Conservation (phyloP, 2,329 filamentous ascomycete species). For the Diplodia scrobiculata region DNA sequence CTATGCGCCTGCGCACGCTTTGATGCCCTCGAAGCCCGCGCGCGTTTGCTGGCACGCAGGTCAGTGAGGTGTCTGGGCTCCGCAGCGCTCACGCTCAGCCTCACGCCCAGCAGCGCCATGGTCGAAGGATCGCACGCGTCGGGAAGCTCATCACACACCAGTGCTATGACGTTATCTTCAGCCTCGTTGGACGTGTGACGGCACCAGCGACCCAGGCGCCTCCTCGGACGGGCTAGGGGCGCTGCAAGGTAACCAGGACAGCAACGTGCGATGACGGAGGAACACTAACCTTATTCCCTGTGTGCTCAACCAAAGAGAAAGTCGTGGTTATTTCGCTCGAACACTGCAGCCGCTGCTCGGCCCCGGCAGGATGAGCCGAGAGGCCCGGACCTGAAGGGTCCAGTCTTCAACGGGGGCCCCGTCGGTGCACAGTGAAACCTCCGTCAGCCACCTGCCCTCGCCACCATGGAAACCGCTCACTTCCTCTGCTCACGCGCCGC, state of each 20-base stretch:
- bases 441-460: not conserved
- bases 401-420: not conserved
- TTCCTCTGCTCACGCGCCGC: not conserved
- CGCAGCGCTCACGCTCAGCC: not conserved
- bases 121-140: not conserved
- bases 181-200: slow-evolving; percentile 13
- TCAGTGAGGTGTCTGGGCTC: not conserved
- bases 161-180: slow-evolving; percentile 23
- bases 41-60: not conserved
- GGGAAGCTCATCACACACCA: slow-evolving; percentile 3
- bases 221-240: slow-evolving; percentile 9
- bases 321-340: not conserved
- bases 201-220: slow-evolving; percentile 5
- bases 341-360: not conserved
- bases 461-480: not conserved
- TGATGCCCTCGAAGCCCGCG: not conserved
- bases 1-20: not conserved
- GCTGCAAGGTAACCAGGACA: not conserved
- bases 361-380: slow-evolving; percentile 8
- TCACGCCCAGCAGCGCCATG: too few relatives aligned
- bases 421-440: slow-evolving; percentile 4
- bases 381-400: not conserved
- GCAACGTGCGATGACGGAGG: not conserved
- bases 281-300: slow-evolving; percentile 10
- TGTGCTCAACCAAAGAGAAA: not conserved